Evolutionary conservation across 306 rosid species (phyloP), one percentile per base, ranked within the genome.

Genomic region (Lotus japonicus): DNA sequence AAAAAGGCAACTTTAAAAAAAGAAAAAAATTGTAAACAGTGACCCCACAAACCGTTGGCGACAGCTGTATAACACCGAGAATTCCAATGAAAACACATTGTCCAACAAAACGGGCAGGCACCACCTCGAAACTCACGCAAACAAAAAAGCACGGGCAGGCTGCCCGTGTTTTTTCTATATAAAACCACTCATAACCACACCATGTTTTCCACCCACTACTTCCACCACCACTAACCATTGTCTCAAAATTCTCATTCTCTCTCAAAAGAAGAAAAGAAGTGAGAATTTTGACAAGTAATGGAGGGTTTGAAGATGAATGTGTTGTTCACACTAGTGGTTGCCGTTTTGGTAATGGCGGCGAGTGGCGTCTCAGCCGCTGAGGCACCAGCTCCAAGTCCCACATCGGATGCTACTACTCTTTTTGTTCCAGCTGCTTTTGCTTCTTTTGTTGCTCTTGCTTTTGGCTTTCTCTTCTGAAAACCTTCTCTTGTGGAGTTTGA

Each of bases 381-480:
- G 0, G 75, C 80, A 12, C 88, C 88, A 5, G 84, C 88, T 10
- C 88, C 88, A 0, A 70, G 85, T 64, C 88, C 88, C 43, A 8
- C 80, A 2, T 84, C 88, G 2, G 85, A 81, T 26, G 85, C 88
- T 18, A 77, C 81, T 2, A 10, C 75, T 0, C 51, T 66, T 9
- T 65, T 83, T 4, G 65, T 75, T 3, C 85, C 88, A 2, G 33
- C 82, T 28, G 79, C 72, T 14, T 52, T 71, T 33, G 80, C 88
- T 71, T 74, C 88, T 15, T 66, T 84, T 11, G 13, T 64, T 31
- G 82, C 77, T 81, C 79, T 84, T 16, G 83, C 65, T 59, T 75
- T 84, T 59, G 77, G 72, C 13, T 12, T 78, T 71, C 36, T 84
- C 14, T 71, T 81, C 36, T 77, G 33, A 31, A 23, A 64, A 28